A percentile compares a stretch with the other conserved stretches of the same genome.
Conservation (phyloP, 1,284 basidiomycete genomes). For the Trametes polyzona region DNA sequence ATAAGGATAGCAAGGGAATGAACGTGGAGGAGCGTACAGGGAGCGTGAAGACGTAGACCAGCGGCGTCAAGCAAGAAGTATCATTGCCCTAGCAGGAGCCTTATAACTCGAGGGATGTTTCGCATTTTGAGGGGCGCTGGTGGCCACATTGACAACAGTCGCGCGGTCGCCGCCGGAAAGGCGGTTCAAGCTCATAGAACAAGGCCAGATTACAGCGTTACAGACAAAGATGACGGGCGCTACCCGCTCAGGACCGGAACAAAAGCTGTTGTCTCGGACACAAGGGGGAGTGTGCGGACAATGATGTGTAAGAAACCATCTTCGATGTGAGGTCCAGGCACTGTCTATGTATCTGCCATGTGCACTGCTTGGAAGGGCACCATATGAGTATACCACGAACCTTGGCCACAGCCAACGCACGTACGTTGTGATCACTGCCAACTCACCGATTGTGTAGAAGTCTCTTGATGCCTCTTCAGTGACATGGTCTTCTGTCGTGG, state of each 20-base stretch:
- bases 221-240: not conserved
- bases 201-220: not conserved
- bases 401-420: too few species aligned
- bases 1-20: not conserved
- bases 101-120: slow-evolving; percentile 8
- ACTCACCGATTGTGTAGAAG: too few species aligned
- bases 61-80: slow-evolving; percentile 23
- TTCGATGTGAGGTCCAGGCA: too few species aligned
- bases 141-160: not conserved
- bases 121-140: not conserved
- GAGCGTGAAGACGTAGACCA: slow-evolving; percentile 16
- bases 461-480: too few species aligned
- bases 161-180: not conserved
- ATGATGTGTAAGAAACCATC: too few species aligned
- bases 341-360: too few species aligned
- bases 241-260: not conserved
- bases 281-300: not conserved
- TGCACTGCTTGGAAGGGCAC: too few species aligned
- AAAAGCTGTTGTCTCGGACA: slow-evolving; percentile 4
- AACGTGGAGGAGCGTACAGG: not conserved
- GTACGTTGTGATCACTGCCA: too few species aligned
- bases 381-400: too few species aligned
- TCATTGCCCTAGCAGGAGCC: not conserved
- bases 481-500: too few species aligned
- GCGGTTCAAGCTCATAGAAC: not conserved